Conservation (phyloP, 192 early-diverging fungal genomes). For the Entomortierella chlamydospora region DNA sequence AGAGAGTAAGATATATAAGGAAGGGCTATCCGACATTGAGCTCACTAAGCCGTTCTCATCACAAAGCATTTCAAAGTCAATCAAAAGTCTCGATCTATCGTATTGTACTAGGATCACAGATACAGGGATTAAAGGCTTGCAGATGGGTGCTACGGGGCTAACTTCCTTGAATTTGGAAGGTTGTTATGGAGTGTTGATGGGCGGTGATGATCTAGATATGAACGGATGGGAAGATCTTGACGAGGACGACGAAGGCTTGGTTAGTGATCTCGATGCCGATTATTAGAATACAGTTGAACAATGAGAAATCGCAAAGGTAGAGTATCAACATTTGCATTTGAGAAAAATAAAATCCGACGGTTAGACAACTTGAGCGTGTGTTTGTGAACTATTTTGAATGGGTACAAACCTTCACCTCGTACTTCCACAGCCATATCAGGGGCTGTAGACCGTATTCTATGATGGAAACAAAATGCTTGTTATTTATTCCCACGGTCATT, state of each 20-base stretch:
- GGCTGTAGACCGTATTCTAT: too few relatives aligned
- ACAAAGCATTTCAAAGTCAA: slow-evolving; percentile 15
- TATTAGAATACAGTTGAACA: too few relatives aligned
- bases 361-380: too few relatives aligned
- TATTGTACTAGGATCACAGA: slow-evolving; percentile 44
- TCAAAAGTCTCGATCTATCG: slow-evolving; percentile 42
- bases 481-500: neutral
- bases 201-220: slow-evolving; percentile 9
- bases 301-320: too few relatives aligned
- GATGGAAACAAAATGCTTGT: too few relatives aligned
- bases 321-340: too few relatives aligned
- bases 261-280: neutral
- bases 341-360: too few relatives aligned
- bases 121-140: slow-evolving; percentile 12
- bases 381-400: too few relatives aligned
- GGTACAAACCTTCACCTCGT: too few relatives aligned
- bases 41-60: neutral
- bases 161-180: slow-evolving; percentile 38
- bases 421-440: too few relatives aligned
- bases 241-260: neutral
- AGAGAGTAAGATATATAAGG: too few relatives aligned
- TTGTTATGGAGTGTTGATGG: slow-evolving; percentile 33
- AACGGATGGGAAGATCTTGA: slow-evolving; percentile 41
- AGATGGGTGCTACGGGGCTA: slow-evolving; percentile 8
- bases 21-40: neutral